A percentile compares a stretch with the other conserved stretches of the same genome.
These are phyloP conservation scores for Alisma plantagoaquatica DNA, from an alignment of 106 monocot genomes.

Conservation along the genomic window DNA sequence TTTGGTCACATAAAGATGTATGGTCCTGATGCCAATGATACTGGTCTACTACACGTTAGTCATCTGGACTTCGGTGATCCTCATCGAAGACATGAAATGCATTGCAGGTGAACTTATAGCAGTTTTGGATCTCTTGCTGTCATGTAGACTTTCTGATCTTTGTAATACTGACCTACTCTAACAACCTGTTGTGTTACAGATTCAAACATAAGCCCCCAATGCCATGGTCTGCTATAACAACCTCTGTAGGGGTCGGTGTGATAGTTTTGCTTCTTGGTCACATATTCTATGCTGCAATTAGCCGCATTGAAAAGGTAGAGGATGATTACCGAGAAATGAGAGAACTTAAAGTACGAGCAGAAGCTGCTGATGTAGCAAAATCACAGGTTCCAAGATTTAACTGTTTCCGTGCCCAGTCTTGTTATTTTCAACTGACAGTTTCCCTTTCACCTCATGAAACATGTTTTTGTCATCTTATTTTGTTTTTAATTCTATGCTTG, in stretches of 20 bases:
- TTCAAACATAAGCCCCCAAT: conserved; percentile 51
- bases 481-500: too few species aligned
- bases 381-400: conserved; percentile 78
- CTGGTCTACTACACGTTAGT: conserved; percentile 36
- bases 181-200: conserved; percentile 26
- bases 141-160: too few species aligned
- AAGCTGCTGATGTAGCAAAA: conserved; percentile 89
- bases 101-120: conserved; percentile 68
- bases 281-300: conserved; percentile 67
- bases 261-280: conserved; percentile 74
- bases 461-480: too few species aligned
- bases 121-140: too few species aligned
- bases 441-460: too few species aligned
- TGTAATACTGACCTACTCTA: too few species aligned
- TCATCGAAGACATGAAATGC: conserved; percentile 70
- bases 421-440: too few species aligned
- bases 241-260: conserved; percentile 49
- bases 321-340: conserved; percentile 76
- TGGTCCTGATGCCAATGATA: conserved; percentile 37
- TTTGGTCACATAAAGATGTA: conserved; percentile 65
- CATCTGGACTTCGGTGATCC: conserved; percentile 79
- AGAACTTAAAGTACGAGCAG: conserved; percentile 72
- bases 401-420: too few species aligned
- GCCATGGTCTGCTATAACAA: conserved; percentile 80
- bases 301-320: conserved; percentile 69